Percentiles rank a stretch among this genome's conserved stretches.
phyloP scores from a whole-genome alignment of 2,329 filamentous ascomycete species.

The Colletotrichum orchidophilum region DNA sequence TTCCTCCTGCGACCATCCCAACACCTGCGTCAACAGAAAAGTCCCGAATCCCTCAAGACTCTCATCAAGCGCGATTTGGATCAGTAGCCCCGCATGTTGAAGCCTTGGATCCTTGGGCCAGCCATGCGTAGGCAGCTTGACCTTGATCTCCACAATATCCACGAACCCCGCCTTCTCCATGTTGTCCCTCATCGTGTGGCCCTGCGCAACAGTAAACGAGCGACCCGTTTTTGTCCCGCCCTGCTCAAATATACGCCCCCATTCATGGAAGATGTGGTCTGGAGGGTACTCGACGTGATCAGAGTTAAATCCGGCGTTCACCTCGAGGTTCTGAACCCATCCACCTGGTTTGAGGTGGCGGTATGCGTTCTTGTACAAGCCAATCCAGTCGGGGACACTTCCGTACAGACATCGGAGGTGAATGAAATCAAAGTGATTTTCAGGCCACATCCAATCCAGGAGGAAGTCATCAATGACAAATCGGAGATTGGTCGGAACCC shows the following conservation, averaged over 20 bases:
- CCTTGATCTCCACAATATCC: constrained; percentile 31
- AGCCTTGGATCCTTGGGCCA: constrained; percentile 34
- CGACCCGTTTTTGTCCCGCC: constrained; percentile 38
- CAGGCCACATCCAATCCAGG: constrained; percentile 53
- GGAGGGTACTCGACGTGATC: constrained; percentile 38
- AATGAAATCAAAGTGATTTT: constrained; percentile 65
- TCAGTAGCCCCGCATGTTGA: constrained; percentile 33
- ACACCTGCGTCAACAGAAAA: constrained; percentile 40
- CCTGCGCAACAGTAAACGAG: constrained; percentile 36
- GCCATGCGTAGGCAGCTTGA: constrained; percentile 34
- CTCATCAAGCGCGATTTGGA: constrained; percentile 38
- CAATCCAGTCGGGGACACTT: constrained; percentile 62
- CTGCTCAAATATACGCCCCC: constrained; percentile 38
- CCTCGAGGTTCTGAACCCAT: constrained; percentile 40
- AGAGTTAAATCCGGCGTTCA: constrained; percentile 36
- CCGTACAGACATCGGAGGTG: constrained; percentile 66
- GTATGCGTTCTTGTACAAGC: constrained; percentile 57
- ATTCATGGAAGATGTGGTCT: constrained; percentile 40
- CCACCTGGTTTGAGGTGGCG: constrained; percentile 63
- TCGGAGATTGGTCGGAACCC: constrained; percentile 66
- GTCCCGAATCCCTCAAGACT: constrained; percentile 42
- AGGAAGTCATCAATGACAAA: constrained; percentile 70
- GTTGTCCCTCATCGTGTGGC: constrained; percentile 35
- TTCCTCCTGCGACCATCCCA: constrained; percentile 39
- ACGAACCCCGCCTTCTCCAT: constrained; percentile 41